These are phyloP conservation scores for Yamadazyma kitorensis DNA, from an alignment of 805 yeast species.

Conservation along the genomic window DNA sequence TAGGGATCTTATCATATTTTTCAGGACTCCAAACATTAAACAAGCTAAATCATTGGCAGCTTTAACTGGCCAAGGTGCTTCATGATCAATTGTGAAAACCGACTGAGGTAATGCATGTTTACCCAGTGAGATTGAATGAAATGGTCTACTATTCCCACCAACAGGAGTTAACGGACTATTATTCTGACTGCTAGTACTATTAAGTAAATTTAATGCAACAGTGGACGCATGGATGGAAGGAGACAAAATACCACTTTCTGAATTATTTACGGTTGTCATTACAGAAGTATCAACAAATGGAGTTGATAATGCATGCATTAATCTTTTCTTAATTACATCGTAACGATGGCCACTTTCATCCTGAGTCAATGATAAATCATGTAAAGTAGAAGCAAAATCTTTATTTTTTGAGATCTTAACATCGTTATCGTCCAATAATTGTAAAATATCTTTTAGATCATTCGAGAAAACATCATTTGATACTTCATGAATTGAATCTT, in stretches of 20 bases:
- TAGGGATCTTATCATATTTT: slow-evolving; percentile 55
- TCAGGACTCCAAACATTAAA: slow-evolving; percentile 77
- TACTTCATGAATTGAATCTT: slow-evolving; percentile 1
- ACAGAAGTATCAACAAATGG: slow-evolving; percentile 53
- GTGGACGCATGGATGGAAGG: slow-evolving; percentile 28
- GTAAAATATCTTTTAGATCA: slow-evolving; percentile 50
- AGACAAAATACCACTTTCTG: slow-evolving; percentile 18
- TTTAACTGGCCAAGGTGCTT: slow-evolving; percentile 73
- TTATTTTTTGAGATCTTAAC: slow-evolving; percentile 25
- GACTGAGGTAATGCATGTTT: slow-evolving; percentile 79
- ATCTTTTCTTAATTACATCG: slow-evolving; percentile 40
- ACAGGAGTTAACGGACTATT: slow-evolving; percentile 3
- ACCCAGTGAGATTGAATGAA: slow-evolving; percentile 64
- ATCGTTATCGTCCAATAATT: slow-evolving; percentile 41
- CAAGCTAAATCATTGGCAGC: slow-evolving; percentile 92
- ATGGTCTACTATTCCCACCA: slow-evolving; percentile 39
- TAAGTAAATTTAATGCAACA: slow-evolving; percentile 28
- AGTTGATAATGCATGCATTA: slow-evolving; percentile 63
- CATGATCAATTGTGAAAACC: slow-evolving; percentile 72
- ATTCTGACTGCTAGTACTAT: slow-evolving; percentile 7
- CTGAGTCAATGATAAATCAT: slow-evolving; percentile 52
- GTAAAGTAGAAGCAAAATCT: slow-evolving; percentile 53
- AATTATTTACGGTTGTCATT: slow-evolving; percentile 21
- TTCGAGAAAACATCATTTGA: slow-evolving; percentile 14
- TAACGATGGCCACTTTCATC: slow-evolving; percentile 23